A percentile compares a stretch with the other conserved stretches of the same genome.
Conservation (phyloP, 371 early-diverging fungal genomes). For the Coemansia sp. region DNA sequence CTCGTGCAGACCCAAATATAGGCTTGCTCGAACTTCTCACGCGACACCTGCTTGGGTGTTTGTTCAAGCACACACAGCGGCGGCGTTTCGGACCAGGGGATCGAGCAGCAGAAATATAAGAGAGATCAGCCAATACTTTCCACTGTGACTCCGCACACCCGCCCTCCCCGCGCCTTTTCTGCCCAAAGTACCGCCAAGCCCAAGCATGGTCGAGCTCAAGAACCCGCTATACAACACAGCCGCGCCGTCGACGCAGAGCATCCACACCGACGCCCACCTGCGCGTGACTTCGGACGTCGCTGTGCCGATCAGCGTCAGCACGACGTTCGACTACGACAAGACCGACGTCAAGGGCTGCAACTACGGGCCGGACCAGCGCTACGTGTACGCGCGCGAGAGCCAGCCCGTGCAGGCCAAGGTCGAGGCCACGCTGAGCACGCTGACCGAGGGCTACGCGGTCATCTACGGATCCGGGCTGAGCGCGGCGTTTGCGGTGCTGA, state of each 20-base stretch:
- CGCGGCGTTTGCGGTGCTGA: slow-evolving; percentile 82
- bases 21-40: no score
- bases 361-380: slow-evolving; percentile 42
- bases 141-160: no score
- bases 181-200: neutral
- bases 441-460: slow-evolving; percentile 82
- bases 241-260: slow-evolving; percentile 27
- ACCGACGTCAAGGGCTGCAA: slow-evolving; percentile 68
- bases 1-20: no score
- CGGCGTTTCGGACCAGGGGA: no score
- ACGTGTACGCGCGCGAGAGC: slow-evolving; percentile 80
- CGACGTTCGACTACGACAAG: slow-evolving; percentile 85
- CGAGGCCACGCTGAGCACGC: slow-evolving; percentile 84
- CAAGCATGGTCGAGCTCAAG: slow-evolving; percentile 46
- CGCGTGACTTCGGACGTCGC: slow-evolving; percentile 80
- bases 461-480: slow-evolving; percentile 91
- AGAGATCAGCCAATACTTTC: no score
- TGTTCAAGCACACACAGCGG: no score
- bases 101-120: no score
- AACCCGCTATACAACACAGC: slow-evolving; percentile 33
- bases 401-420: slow-evolving; percentile 84
- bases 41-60: no score
- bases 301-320: slow-evolving; percentile 85
- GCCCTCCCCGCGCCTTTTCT: neutral
- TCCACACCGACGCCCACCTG: slow-evolving; percentile 46